Evolutionary conservation across 1,284 basidiomycete species (phyloP), one percentile per base, ranked within the genome.

Genomic region (Entoloma clypeatum): DNA sequence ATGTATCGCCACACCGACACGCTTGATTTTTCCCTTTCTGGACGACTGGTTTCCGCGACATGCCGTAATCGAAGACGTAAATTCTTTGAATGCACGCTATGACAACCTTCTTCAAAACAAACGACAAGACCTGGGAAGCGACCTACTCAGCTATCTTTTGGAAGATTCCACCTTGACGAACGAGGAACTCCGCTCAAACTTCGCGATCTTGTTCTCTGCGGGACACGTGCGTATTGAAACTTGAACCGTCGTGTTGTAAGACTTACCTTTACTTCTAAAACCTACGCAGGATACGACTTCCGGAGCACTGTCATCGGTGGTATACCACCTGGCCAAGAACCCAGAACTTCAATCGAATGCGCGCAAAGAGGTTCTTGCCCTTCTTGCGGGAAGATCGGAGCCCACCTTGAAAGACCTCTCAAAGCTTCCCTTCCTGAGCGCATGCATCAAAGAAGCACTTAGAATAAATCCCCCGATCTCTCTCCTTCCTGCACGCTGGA

Each of bases 391-490:
- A 26, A 36, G 48, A 9, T 24, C 42, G n/a, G 48, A 55, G 33
- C 55, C 55, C 14, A 44, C 45, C 3, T 30, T 52, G 7, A 26
- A 45, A 24, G 52, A 55, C 31, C 49, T 52, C 31, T 46, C 41
- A 7, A 36, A 43, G 27, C 30, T 50, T 29, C 41, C 35, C 22
- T 54, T 54, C 40, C 43, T 54, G 5, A 50, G 43, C 36, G 54
- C 54, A 8, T 56, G 54, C 36, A 56, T 56, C 27, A 53, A 53
- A 39, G 54, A 54, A 48, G 53, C 54, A 3, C 25, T 56, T 8
- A 50, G 54, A 8, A 54, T 56, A 22, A 56, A 56, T 25, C 51
- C 47, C 30, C 54, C 54, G 16, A 56, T 56, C 37, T 56, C 54
- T 21, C 48, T 54, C 24, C 46, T 55, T 19, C 53, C 53, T 7